Base-by-base conservation (phyloP, 768 basidiomycete genomes). In the Podaxis rugospora region DNA sequence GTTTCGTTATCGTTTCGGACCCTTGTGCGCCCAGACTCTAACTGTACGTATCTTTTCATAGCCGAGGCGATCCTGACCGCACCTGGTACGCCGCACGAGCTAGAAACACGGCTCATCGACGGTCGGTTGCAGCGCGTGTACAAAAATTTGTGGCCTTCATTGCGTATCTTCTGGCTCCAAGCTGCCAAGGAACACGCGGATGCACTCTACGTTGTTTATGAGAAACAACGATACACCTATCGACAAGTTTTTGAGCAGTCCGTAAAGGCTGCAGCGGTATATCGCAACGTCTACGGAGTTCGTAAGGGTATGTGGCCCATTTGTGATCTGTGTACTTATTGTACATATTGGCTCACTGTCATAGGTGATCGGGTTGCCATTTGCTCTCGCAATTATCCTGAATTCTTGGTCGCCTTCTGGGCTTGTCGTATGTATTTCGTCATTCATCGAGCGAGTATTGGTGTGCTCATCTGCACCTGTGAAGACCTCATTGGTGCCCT, bases 61-160 rank as follows among this genome's bases (percentile, higher is more conserved):
- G 77, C 63, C 44, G 66, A 76, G 25, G 72, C 70, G 11, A 74
- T 79, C 50, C 68, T 81, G 6, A 70, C 70, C 39, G 76, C 70
- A 18, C 77, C 77, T 13, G 78, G 77, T 50, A 73, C 67, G 36
- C 63, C 74, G 2, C 77, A 75, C 56, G 83, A 83, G 63, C 61
- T 75, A 35, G 78, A 83, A 68, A 74, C 71, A 3, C 67, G 69
- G 23, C 61, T 78, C 11, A 71, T 86, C 50, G 75, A 82, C 57
- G 81, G 80, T 1, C 71, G 74, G 6, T 62, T 80, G 13, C 73
- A 78, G 54, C 76, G 78, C 13, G 79, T 80, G 3, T 87, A 83
- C 71, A 84, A 83, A 70, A 77, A 81, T 55, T 68, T 81, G 10
- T 82, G 74, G 73, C 78, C 79, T 0, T 79, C 79, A 2, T 65